Conservation (phyloP, 805 yeast genomes). For the Ogataea salicorniae region DNA sequence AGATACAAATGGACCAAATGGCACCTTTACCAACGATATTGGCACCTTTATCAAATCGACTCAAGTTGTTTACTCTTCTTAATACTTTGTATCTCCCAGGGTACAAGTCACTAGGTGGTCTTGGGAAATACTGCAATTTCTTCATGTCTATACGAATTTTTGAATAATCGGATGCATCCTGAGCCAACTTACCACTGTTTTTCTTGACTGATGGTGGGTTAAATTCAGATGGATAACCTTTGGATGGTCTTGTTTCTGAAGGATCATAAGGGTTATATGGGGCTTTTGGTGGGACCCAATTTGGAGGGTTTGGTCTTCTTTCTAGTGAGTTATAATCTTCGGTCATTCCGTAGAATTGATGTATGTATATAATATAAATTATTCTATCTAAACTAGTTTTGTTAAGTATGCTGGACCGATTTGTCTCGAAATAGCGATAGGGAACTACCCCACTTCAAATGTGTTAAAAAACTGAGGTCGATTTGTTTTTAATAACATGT, state of each 20-base stretch:
- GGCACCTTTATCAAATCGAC: conserved; percentile 55
- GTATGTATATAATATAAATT: not conserved
- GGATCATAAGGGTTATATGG: conserved; percentile 87
- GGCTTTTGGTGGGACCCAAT: conserved; percentile 77
- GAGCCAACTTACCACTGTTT: conserved; percentile 44
- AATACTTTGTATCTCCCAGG: conserved; percentile 77
- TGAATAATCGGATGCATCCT: conserved; percentile 60
- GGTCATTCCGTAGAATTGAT: not conserved
- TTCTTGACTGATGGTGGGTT: conserved; percentile 58
- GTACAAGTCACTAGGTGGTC: conserved; percentile 68
- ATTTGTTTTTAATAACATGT: too few species aligned
- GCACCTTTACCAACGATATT: conserved; percentile 48
- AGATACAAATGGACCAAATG: conserved; percentile 45
- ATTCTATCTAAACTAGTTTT: too few species aligned
- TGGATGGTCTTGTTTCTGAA: conserved; percentile 67
- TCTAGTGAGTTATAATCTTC: conserved; percentile 30
- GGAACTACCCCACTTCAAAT: not conserved
- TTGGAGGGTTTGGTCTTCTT: conserved; percentile 69
- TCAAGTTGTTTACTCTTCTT: conserved; percentile 49
- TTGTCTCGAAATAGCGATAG: too few species aligned
- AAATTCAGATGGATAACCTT: conserved; percentile 83
- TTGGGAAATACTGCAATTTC: conserved; percentile 66
- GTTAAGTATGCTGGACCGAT: too few species aligned
- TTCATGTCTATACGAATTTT: conserved; percentile 71
- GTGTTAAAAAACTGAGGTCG: not conserved